Conservation (phyloP, 1,284 basidiomycete species). For the Papiliotrema nemorosa region DNA sequence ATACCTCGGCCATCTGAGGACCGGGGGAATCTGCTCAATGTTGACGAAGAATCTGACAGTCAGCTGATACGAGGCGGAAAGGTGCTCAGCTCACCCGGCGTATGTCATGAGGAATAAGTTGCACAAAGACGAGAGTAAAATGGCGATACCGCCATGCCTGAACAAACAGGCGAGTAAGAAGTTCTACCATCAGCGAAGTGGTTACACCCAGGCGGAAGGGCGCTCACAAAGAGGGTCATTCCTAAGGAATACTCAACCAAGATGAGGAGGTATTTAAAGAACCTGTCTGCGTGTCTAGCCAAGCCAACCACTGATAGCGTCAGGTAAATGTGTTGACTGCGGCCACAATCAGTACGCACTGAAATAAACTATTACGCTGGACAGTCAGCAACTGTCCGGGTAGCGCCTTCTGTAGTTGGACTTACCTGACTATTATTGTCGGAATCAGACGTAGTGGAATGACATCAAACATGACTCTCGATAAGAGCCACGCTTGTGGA, state of each 20-base stretch:
- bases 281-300: conserved; percentile 61
- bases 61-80: conserved; percentile 1
- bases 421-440: conserved; percentile 66
- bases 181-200: conserved; percentile 56
- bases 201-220: neutral
- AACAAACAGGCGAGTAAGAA: conserved; percentile 78
- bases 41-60: conserved; percentile 63
- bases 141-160: conserved; percentile 79
- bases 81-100: conserved; percentile 58
- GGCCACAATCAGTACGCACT: conserved; percentile 15
- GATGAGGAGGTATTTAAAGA: conserved; percentile 79
- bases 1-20: conserved; percentile 81
- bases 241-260: conserved; percentile 70
- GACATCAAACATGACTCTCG: conserved; percentile 76
- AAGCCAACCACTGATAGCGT: conserved; percentile 67
- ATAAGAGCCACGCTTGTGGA: conserved; percentile 81
- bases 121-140: conserved; percentile 70
- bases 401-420: neutral
- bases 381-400: neutral
- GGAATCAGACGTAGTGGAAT: conserved; percentile 78
- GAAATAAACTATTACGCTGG: conserved; percentile 68
- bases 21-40: conserved; percentile 70
- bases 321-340: neutral
- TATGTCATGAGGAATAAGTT: conserved; percentile 75
- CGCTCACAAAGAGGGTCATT: conserved; percentile 75